Percentiles rank a stretch among this genome's conserved stretches.
Evolutionary conservation across 257 asterid genomes (phyloP).

Genomic region (Nicotiana benthamiana): DNA sequence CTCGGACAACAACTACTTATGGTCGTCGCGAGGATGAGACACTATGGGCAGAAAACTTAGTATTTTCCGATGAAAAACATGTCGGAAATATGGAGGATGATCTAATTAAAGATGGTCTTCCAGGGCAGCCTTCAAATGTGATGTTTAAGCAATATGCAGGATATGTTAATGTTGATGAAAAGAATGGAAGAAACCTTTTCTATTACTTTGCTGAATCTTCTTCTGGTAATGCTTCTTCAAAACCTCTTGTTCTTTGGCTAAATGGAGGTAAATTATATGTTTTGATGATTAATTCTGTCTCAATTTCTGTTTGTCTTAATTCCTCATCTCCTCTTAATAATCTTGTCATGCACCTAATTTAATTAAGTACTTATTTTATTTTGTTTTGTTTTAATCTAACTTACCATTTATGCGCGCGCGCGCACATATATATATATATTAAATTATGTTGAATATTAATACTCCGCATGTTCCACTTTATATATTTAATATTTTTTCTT

Average conservation of each 20-base stretch:
- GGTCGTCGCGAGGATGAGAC: conserved; percentile 4
- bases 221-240: conserved; percentile 16
- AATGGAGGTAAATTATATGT: conserved; percentile 26
- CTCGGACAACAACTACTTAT: background rate
- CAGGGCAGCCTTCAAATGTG: conserved; percentile 28
- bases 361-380: background rate
- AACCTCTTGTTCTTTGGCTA: conserved; percentile 38
- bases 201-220: conserved; percentile 31
- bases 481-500: no score
- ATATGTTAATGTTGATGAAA: conserved; percentile 22
- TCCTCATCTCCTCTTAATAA: background rate
- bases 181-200: conserved; percentile 27
- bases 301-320: background rate
- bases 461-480: no score
- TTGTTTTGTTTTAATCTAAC: background rate
- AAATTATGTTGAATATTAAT: background rate
- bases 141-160: conserved; percentile 36
- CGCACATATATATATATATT: background rate
- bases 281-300: background rate
- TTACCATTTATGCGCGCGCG: background rate
- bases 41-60: background rate
- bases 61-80: background rate
- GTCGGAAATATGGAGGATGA: conserved; percentile 31
- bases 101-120: conserved; percentile 27
- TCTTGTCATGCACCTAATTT: background rate